phyloP scores from a whole-genome alignment of 257 asterid species.

The Anisodus tanguticus region DNA sequence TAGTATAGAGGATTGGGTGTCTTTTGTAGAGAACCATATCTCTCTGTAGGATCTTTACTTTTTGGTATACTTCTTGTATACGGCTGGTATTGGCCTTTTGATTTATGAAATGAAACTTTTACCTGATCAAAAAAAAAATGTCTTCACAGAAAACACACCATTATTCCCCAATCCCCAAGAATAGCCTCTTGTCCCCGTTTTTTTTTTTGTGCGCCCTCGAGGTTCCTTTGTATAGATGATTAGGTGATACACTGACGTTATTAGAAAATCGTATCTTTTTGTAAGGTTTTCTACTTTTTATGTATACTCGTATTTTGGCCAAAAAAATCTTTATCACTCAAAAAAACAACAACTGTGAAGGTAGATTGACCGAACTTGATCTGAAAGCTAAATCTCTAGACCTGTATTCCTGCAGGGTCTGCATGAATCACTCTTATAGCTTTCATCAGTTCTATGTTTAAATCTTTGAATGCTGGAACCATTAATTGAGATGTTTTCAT shows the following conservation, averaged over 20 bases:
- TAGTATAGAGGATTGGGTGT: too few species aligned
- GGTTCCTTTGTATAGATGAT: slow-evolving; percentile 20
- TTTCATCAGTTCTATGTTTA: slow-evolving; percentile 20
- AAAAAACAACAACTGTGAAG: neutral
- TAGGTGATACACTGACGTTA: neutral
- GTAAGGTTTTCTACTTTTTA: slow-evolving; percentile 15
- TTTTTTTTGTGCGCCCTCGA: neutral
- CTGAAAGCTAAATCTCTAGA: slow-evolving; percentile 14
- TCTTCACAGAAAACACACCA: too few species aligned
- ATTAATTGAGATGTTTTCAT: slow-evolving; percentile 36
- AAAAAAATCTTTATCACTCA: neutral
- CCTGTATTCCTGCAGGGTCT: slow-evolving; percentile 31
- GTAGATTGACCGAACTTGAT: slow-evolving; percentile 21
- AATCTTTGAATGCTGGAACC: slow-evolving; percentile 35
- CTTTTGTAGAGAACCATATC: too few species aligned
- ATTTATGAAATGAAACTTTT: too few species aligned
- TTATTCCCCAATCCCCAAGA: too few species aligned
- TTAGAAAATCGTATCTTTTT: neutral
- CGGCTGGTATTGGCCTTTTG: too few species aligned
- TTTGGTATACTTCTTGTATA: too few species aligned
- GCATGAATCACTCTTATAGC: slow-evolving; percentile 10
- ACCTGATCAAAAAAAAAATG: too few species aligned
- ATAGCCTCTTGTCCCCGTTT: neutral
- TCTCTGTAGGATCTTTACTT: too few species aligned
- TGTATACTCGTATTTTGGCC: neutral